Base-by-base conservation (phyloP, 1,139 yeast genomes). In the Yamadazyma diospyri region DNA sequence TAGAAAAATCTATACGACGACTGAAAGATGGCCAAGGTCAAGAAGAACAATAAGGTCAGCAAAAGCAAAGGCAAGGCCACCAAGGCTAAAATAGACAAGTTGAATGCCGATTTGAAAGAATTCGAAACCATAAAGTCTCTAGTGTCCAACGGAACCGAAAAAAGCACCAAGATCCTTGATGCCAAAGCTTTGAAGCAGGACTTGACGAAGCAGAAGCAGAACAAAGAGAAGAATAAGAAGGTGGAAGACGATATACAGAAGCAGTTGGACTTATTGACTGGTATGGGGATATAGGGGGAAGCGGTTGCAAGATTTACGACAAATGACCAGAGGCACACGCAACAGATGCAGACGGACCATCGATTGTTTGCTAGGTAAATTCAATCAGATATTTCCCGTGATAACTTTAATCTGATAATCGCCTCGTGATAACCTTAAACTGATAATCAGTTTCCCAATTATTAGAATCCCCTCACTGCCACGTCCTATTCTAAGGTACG, bases 261-360 rank as follows among this genome's bases (percentile, higher is more conserved):
- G 35, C 89, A 82, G 53, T 58, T 82, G 40, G 86, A 80, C 38
- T 45, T 75, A 48, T 69, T 81, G 30, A 67, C 71, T 7, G 78
- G 73, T 3, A 71, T 78, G 60, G 47, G 40, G n/a, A 30, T 44
- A 15, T 43, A 32, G 23, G 13, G 20, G 20, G 9, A 9, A 9
- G 20, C n/a, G n/a, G n/a, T n/a, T n/a, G n/a, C n/a, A n/a, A n/a
- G n/a, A n/a, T n/a, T n/a, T n/a, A n/a, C n/a, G n/a, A n/a, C n/a
- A n/a, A n/a, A n/a, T n/a, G n/a, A n/a, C n/a, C n/a, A n/a, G n/a
- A n/a, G n/a, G n/a, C n/a, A n/a, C n/a, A n/a, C n/a, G n/a, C n/a
- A n/a, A n/a, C n/a, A n/a, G n/a, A n/a, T n/a, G n/a, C n/a, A n/a
- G n/a, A n/a, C n/a, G n/a, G n/a, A n/a, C n/a, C n/a, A n/a, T n/a